These are phyloP conservation scores for Ophiostoma ulmi DNA, from an alignment of 2,329 filamentous ascomycete genomes.

Conservation along the genomic window DNA sequence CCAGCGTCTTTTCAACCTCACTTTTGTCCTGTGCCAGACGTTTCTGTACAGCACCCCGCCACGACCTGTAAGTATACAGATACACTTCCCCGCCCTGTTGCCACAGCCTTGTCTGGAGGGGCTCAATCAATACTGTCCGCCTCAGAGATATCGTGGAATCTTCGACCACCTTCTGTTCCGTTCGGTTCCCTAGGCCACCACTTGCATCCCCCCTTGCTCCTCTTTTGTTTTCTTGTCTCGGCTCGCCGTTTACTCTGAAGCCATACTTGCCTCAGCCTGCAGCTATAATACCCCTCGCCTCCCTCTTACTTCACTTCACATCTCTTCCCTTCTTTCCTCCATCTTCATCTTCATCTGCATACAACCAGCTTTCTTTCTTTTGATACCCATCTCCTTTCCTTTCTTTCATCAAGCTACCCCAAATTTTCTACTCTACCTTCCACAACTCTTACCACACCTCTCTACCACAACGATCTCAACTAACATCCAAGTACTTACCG, in stretches of 20 bases:
- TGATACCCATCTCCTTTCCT: constrained; percentile 10
- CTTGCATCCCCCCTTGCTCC: not conserved
- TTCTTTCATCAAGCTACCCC: not conserved
- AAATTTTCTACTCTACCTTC: not conserved
- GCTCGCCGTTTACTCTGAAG: not conserved
- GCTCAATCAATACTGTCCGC: not conserved
- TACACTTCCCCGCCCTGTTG: not conserved
- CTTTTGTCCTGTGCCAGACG: constrained; percentile 5
- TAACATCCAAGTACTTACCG: not conserved
- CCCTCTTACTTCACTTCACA: not conserved
- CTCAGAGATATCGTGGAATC: constrained; percentile 13
- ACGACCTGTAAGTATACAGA: not conserved
- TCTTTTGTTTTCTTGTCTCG: constrained; percentile 8
- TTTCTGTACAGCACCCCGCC: constrained; percentile 9
- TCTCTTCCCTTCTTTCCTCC: not conserved
- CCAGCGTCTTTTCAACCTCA: constrained; percentile 4
- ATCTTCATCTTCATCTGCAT: constrained; percentile 4
- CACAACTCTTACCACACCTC: not conserved
- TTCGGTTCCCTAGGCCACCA: not conserved
- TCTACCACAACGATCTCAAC: not conserved
- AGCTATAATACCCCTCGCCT: not conserved
- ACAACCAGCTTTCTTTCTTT: constrained; percentile 2
- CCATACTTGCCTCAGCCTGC: not conserved
- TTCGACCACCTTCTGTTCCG: constrained; percentile 16
- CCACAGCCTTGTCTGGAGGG: constrained; percentile 16